phyloP scores from a whole-genome alignment of 1,284 basidiomycete genomes.

The Cystobasidium pallidum region DNA sequence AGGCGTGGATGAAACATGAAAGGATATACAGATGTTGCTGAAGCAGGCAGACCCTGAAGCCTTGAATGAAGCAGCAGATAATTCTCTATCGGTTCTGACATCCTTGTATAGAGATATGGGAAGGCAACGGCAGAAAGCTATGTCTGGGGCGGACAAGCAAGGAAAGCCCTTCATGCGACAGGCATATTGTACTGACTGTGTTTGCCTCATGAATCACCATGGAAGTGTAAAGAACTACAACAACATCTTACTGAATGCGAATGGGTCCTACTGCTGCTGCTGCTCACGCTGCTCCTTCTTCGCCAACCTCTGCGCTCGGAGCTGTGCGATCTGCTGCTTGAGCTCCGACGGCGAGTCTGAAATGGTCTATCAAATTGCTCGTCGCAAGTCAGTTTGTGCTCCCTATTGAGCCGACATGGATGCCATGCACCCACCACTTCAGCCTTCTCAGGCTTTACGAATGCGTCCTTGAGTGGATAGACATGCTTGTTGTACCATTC shows the following conservation, averaged over 20 bases:
- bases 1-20: no score
- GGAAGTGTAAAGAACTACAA: neutral
- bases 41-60: no score
- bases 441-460: slow-evolving; percentile 37
- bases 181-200: neutral
- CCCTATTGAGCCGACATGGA: no score
- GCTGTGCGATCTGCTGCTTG: slow-evolving; percentile 21
- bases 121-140: no score
- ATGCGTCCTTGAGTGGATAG: slow-evolving; percentile 40
- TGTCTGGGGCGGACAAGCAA: no score
- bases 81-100: no score
- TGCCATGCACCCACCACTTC: slow-evolving; percentile 22
- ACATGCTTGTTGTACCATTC: slow-evolving; percentile 41
- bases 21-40: no score
- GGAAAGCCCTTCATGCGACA: no score
- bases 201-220: no score
- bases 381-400: no score
- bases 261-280: slow-evolving; percentile 2
- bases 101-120: no score
- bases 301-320: slow-evolving; percentile 18
- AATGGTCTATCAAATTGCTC: slow-evolving; percentile 3
- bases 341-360: slow-evolving; percentile 30
- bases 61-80: no score
- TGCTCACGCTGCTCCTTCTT: slow-evolving; percentile 28
- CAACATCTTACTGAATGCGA: neutral